Base-by-base conservation (phyloP, 2,329 filamentous ascomycete genomes). In the Alternaria longipes region DNA sequence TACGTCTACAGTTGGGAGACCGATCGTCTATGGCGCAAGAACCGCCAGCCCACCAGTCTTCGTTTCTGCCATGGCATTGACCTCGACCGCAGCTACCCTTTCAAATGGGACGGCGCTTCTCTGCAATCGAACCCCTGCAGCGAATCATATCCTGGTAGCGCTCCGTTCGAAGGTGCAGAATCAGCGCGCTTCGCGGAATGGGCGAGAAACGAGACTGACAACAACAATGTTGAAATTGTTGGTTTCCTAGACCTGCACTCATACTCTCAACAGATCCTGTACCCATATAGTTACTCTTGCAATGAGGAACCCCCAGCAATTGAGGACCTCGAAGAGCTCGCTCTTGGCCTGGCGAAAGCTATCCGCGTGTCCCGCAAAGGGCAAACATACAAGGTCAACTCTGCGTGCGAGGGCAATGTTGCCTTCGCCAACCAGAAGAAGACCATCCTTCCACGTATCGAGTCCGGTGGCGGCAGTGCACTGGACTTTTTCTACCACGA, bases 401-500 rank as follows among this genome's bases (percentile, higher is more conserved):
- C 93, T 1, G 95, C 95, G 1, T 99, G 95, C 72, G 91, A 96
- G 75, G 93, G 92, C 16, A 91, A 91, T 18, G 85, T 91, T 1
- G 76, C 79, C 8, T 72, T 81, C 8, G 71, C 68, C 36, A 70
- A 73, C 62, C 68, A 73, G 4, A 75, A 76, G 38, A 71, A 73
- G 44, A 62, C 65, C 2, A 60, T 81, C 6, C 80, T 83, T 22
- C 83, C 83, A 3, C 83, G 88, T 40, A 87, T 94, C 64, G 91
- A 95, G 74, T 86, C 86, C 0, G 88, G 90, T 4, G 94, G 94
- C 40, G 94, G 94, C 3, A 94, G 91, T 50, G 92, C 92, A 1
- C 88, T 98, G 42, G 95, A 98, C 79, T 98, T 92, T 89, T 97
- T 99, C 79, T 97, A 97, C 76, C 92, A 97, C 70, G 91, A 96